A percentile compares a stretch with the other conserved stretches of the same genome.
Evolutionary conservation across 495 filamentous ascomycete genomes (phyloP).

Genomic region (Trichocladium antarcticum): DNA sequence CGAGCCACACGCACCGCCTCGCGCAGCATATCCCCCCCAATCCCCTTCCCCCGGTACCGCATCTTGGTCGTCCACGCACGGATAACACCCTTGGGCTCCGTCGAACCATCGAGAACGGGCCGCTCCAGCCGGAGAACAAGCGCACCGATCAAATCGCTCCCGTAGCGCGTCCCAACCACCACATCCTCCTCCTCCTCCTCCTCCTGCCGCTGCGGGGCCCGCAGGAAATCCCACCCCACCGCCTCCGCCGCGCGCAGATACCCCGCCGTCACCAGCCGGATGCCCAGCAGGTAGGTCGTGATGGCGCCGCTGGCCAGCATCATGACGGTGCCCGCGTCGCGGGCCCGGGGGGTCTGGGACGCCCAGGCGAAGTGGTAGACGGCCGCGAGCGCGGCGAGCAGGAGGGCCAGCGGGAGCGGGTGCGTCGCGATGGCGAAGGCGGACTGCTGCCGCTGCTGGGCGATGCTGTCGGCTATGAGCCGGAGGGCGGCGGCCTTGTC

Average conservation of each 20-base stretch:
- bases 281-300: conserved; percentile 32
- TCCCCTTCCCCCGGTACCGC: conserved; percentile 52
- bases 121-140: conserved; percentile 35
- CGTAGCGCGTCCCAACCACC: conserved; percentile 33
- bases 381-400: conserved; percentile 20
- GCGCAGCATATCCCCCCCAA: conserved; percentile 58
- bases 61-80: conserved; percentile 65
- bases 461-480: conserved; percentile 37
- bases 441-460: conserved; percentile 37
- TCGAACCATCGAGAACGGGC: conserved; percentile 9
- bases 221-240: conserved; percentile 29
- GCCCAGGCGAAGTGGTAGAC: conserved; percentile 29
- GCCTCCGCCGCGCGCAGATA: conserved; percentile 33
- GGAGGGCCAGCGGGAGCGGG: conserved; percentile 28
- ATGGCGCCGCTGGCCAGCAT: conserved; percentile 26
- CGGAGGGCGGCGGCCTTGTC: conserved; percentile 36
- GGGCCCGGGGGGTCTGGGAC: not conserved
- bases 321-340: conserved; percentile 27
- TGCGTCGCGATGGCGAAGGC: conserved; percentile 30
- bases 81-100: conserved; percentile 45
- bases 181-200: conserved; percentile 30
- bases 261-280: conserved; percentile 32
- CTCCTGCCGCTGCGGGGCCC: conserved; percentile 1
- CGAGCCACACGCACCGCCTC: conserved; percentile 50
- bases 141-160: conserved; percentile 33